phyloP scores from a whole-genome alignment of 2,329 filamentous ascomycete genomes.

The Ascochyta viciae-villosae region DNA sequence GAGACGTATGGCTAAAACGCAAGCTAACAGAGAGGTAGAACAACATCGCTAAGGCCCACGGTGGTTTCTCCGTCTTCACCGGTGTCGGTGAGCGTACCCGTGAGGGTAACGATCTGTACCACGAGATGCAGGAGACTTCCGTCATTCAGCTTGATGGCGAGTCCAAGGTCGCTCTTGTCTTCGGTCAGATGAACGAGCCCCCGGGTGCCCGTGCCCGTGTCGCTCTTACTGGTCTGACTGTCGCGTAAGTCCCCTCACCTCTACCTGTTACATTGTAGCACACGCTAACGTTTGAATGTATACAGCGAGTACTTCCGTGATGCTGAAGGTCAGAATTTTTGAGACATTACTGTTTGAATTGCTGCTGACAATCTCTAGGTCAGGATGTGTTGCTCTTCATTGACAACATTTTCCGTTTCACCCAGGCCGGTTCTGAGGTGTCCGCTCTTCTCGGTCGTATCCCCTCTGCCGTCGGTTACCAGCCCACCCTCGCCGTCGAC shows the following conservation, averaged over 20 bases:
- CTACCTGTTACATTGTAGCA: constrained; percentile 55
- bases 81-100: constrained; percentile 99
- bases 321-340: constrained; percentile 63
- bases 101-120: constrained; percentile 99
- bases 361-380: no score
- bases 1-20: not conserved
- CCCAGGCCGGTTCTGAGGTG: constrained; percentile 99
- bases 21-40: constrained; percentile 64
- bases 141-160: constrained; percentile 99
- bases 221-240: constrained; percentile 78
- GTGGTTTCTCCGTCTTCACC: constrained; percentile 99
- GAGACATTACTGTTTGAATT: no score
- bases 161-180: constrained; percentile 98
- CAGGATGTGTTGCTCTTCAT: constrained; percentile 99
- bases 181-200: constrained; percentile 99
- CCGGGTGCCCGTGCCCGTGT: constrained; percentile 99
- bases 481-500: constrained; percentile 45
- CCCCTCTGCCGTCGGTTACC: constrained; percentile 99
- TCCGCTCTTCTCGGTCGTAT: constrained; percentile 99
- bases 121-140: constrained; percentile 99
- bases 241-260: not conserved
- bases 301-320: constrained; percentile 86
- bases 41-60: constrained; percentile 99
- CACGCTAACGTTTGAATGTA: not conserved
- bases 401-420: constrained; percentile 99